Evolutionary conservation across 2,329 filamentous ascomycete genomes (phyloP).

Genomic region (Exophiala calicioides): DNA sequence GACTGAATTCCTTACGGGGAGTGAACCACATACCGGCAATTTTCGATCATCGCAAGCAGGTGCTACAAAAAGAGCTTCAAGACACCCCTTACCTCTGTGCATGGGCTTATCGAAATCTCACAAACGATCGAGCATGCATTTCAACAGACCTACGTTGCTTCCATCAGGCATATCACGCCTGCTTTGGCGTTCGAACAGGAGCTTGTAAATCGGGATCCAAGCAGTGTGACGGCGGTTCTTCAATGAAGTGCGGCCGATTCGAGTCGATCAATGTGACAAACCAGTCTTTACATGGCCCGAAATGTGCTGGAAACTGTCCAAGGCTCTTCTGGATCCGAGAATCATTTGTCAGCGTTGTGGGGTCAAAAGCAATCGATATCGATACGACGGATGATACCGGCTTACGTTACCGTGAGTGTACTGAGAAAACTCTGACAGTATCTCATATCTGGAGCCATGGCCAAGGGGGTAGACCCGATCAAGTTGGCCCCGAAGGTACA

Average conservation of each 20-base stretch:
- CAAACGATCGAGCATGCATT: conserved; percentile 13
- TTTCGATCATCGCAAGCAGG: conserved; percentile 7
- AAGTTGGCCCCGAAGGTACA: conserved; percentile 8
- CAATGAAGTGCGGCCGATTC: conserved; percentile 1
- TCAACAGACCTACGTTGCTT: conserved; percentile 7
- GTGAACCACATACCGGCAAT: conserved; percentile 9
- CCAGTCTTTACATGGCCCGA: conserved; percentile 1
- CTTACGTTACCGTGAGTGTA: conserved; percentile 6
- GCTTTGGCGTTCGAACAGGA: conserved; percentile 1
- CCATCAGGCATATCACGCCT: conserved; percentile 2
- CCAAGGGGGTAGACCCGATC: conserved; percentile 15
- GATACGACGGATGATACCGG: not conserved
- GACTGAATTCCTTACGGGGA: conserved; percentile 2
- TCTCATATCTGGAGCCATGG: conserved; percentile 19
- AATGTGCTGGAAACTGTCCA: conserved; percentile 1
- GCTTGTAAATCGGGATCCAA: not conserved
- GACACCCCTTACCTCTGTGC: conserved; percentile 13
- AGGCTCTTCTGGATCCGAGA: conserved; percentile 6
- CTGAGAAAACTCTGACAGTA: conserved; percentile 6
- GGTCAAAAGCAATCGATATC: conserved; percentile 6
- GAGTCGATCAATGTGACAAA: conserved; percentile 6
- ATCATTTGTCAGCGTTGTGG: conserved; percentile 2
- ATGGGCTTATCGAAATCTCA: conserved; percentile 16
- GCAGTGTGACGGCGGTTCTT: conserved; percentile 5
- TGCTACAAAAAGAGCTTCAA: conserved; percentile 3